Conservation (phyloP, 768 basidiomycete species). For the Tricholomella constricta region DNA sequence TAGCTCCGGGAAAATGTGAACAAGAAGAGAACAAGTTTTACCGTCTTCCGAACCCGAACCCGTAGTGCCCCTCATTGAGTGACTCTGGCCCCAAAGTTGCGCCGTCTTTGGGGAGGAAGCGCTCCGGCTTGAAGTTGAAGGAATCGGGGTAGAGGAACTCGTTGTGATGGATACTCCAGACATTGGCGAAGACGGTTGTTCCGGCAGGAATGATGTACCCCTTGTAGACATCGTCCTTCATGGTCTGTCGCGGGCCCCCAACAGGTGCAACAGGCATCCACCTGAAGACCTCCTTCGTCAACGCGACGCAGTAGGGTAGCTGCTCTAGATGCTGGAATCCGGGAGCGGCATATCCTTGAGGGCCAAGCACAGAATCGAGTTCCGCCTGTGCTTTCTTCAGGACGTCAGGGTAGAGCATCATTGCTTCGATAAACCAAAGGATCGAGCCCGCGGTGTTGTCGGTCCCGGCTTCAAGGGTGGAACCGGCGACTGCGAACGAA, state of each 20-base stretch:
- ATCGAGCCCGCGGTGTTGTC: slow-evolving; percentile 6
- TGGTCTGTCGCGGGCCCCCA: too few species aligned
- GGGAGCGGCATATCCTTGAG: slow-evolving; percentile 5
- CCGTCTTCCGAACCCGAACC: not conserved
- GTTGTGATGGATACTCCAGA: slow-evolving; percentile 7
- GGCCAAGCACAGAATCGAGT: slow-evolving; percentile 6
- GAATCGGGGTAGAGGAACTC: not conserved
- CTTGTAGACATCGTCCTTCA: slow-evolving; percentile 19
- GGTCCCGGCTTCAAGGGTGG: slow-evolving; percentile 5
- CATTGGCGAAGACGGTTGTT: slow-evolving; percentile 1
- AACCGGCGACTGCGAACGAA: slow-evolving; percentile 5
- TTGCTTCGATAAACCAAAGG: slow-evolving; percentile 14
- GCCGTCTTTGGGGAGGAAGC: not conserved
- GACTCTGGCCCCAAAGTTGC: not conserved
- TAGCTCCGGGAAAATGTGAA: too few species aligned
- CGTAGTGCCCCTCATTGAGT: not conserved
- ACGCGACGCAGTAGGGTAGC: slow-evolving; percentile 11
- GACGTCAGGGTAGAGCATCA: slow-evolving; percentile 15
- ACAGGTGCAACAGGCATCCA: slow-evolving; percentile 16
- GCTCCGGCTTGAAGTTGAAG: slow-evolving; percentile 1
- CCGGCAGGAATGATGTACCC: slow-evolving; percentile 11
- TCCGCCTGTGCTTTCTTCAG: slow-evolving; percentile 13
- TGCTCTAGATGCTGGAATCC: slow-evolving; percentile 8
- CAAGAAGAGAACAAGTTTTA: not conserved
- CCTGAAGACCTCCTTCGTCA: slow-evolving; percentile 14